Base-by-base conservation (phyloP, 306 rosid species). In the Adenanthera pavonina region DNA sequence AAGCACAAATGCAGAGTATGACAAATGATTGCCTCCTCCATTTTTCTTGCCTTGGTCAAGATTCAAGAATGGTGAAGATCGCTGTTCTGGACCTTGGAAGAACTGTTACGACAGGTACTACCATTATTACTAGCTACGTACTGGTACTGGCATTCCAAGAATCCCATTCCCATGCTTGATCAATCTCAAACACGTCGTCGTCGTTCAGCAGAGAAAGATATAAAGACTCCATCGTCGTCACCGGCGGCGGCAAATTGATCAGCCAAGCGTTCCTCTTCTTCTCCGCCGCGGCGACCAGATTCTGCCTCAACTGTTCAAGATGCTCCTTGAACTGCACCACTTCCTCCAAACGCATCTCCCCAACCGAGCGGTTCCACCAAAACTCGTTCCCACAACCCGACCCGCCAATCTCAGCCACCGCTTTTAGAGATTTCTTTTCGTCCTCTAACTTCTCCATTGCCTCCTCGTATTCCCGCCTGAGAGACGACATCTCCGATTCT, bases 281-380 rank as follows among this genome's bases (percentile, higher is more conserved):
- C 49, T 38, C 51, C 1, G 16, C 47, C 9, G 25, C 46, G 46
- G 30, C 41, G 3, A 41, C 19, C 11, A 78, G 35, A 46, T 73
- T 77, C 0, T 49, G 3, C 46, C 25, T 86, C 78, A 86, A 51
- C 0, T 19, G 10, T 43, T 79, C 69, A n/a, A 84, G 7, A 0
- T 75, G 33, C 2, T 0, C 16, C 82, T 68, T 86, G 57, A 81
- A 81, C 43, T 35, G 7, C 43, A 71, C 47, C 4, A 84, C 62
- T 20, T 71, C 64, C 19, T 82, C 81, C 80, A 86, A 48, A 16
- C 9, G 25, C 85, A 86, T 89, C 0, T 70, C 68, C 2, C 78
- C 82, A 15, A 72, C 16, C 2, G 80, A 0, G 0, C 6, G 4
- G 2, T 69, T 34, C 88, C 84, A 89, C 87, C 85, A 82, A 7